These are phyloP conservation scores for Lipomyces kockii DNA, from an alignment of 805 yeast genomes.

Conservation along the genomic window DNA sequence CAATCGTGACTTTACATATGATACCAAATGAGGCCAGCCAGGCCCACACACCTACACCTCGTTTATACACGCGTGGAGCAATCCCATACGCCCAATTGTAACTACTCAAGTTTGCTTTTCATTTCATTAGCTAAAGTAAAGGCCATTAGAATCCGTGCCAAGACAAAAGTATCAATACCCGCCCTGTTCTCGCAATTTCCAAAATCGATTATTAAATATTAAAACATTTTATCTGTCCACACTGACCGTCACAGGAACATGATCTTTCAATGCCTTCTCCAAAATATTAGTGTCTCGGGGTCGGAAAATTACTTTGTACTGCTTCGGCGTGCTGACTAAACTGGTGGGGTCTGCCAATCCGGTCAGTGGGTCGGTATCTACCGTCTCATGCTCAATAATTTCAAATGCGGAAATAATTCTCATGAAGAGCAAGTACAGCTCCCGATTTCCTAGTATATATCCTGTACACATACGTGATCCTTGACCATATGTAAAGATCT, in stretches of 20 bases:
- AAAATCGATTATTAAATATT: not conserved
- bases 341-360: conserved; percentile 38
- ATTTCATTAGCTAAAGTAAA: too few species aligned
- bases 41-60: too few species aligned
- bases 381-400: conserved; percentile 43
- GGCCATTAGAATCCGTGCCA: too few species aligned
- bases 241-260: conserved; percentile 2
- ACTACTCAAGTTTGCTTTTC: too few species aligned
- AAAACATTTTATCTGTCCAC: not conserved
- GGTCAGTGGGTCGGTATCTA: conserved; percentile 37
- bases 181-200: not conserved
- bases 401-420: conserved; percentile 59
- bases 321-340: conserved; percentile 39
- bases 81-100: too few species aligned
- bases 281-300: conserved; percentile 37
- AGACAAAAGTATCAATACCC: too few species aligned
- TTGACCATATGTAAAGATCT: conserved; percentile 54
- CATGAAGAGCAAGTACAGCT: conserved; percentile 62
- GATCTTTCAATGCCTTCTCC: conserved; percentile 22
- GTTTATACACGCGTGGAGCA: too few species aligned
- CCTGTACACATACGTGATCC: conserved; percentile 80
- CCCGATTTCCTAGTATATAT: conserved; percentile 63
- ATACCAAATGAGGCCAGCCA: too few species aligned
- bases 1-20: too few species aligned
- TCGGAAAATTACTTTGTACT: conserved; percentile 33